These are phyloP conservation scores for Vigna radiata DNA, from an alignment of 306 rosid species.

Conservation along the genomic window DNA sequence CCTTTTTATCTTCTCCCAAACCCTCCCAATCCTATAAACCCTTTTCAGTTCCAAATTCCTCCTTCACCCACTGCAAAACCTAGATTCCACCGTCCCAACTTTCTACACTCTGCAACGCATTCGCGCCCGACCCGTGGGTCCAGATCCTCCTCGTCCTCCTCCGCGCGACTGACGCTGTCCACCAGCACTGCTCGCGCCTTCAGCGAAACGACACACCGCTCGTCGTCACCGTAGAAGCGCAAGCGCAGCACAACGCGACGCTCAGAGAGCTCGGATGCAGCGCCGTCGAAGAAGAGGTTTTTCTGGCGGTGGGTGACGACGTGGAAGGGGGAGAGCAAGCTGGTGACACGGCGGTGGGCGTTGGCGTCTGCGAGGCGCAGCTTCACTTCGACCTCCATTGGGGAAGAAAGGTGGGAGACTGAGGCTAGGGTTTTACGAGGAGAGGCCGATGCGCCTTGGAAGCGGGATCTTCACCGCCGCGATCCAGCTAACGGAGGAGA, in stretches of 20 bases:
- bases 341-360: slow-evolving; percentile 56
- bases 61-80: slow-evolving; percentile 77
- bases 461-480: too few relatives aligned
- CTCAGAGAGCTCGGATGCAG: slow-evolving; percentile 63
- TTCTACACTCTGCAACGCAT: slow-evolving; percentile 71
- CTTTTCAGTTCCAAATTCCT: slow-evolving; percentile 69
- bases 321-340: slow-evolving; percentile 65
- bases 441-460: too few relatives aligned
- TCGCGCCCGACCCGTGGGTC: slow-evolving; percentile 60
- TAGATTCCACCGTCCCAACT: slow-evolving; percentile 61
- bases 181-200: slow-evolving; percentile 77
- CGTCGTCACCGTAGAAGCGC: slow-evolving; percentile 64
- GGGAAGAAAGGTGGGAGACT: too few relatives aligned
- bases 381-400: too few relatives aligned
- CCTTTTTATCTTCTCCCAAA: background rate
- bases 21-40: too few relatives aligned
- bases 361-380: too few relatives aligned
- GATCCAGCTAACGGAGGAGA: too few relatives aligned
- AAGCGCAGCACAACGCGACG: slow-evolving; percentile 74
- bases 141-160: slow-evolving; percentile 89
- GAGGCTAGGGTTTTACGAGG: too few relatives aligned
- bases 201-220: slow-evolving; percentile 70
- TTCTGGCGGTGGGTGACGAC: slow-evolving; percentile 69
- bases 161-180: slow-evolving; percentile 88
- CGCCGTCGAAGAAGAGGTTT: slow-evolving; percentile 87